phyloP scores from a whole-genome alignment of 352 stramenopile genomes.

The Pythium coloratum region DNA sequence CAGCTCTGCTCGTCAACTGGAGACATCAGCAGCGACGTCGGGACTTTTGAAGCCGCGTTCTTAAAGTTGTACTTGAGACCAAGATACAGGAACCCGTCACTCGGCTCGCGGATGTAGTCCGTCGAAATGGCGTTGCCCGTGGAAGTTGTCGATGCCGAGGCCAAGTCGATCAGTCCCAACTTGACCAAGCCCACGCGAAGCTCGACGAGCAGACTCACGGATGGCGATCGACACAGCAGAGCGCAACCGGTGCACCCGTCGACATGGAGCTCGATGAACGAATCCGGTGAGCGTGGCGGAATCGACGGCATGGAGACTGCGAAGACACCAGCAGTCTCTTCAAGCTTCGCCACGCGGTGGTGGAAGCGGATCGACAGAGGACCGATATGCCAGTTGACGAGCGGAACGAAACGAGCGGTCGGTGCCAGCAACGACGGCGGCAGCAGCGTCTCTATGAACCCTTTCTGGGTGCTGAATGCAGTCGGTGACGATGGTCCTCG shows the following conservation, averaged over 20 bases:
- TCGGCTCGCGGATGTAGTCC: constrained; percentile 62
- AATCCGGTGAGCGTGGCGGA: constrained; percentile 15
- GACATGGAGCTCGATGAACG: constrained; percentile 45
- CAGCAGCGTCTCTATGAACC: constrained; percentile 38
- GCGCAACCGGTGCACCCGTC: constrained; percentile 49
- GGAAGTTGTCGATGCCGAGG: background rate
- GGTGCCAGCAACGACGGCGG: constrained; percentile 32
- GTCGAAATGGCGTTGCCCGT: constrained; percentile 52
- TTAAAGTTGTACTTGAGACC: constrained; percentile 63
- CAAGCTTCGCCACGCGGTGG: constrained; percentile 21
- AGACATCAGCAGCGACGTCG: constrained; percentile 4
- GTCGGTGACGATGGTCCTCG: constrained; percentile 18
- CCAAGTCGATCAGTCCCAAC: constrained; percentile 33
- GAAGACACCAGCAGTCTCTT: background rate
- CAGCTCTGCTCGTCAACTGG: constrained; percentile 31
- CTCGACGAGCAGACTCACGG: constrained; percentile 51
- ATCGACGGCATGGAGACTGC: constrained; percentile 3
- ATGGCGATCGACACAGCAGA: constrained; percentile 35
- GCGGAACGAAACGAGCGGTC: constrained; percentile 26
- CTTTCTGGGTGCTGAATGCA: constrained; percentile 27
- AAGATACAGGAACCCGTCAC: constrained; percentile 73
- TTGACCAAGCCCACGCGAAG: constrained; percentile 53
- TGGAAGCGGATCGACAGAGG: constrained; percentile 43
- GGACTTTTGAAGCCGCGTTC: constrained; percentile 6
- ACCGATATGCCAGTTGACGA: constrained; percentile 64